These are phyloP conservation scores for Ophiobolus disseminans DNA, from an alignment of 2,329 filamentous ascomycete species.

Conservation along the genomic window DNA sequence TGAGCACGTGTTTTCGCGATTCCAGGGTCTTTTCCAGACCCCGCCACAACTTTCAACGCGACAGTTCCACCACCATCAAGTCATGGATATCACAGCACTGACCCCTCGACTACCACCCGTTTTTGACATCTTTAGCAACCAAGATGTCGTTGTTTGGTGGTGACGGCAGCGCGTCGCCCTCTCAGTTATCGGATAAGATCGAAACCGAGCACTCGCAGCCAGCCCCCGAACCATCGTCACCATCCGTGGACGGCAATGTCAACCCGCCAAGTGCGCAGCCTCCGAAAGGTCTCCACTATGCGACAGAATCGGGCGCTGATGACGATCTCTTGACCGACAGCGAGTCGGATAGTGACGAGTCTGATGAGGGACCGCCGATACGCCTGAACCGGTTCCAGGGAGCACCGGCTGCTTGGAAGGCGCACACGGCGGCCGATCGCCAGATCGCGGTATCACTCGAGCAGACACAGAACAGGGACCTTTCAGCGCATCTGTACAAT, in stretches of 20 bases:
- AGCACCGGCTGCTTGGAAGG: constrained; percentile 69
- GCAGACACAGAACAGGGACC: constrained; percentile 68
- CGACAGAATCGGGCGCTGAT: constrained; percentile 8
- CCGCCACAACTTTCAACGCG: constrained; percentile 13
- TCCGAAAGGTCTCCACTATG: background rate
- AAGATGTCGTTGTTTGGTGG: constrained; percentile 50
- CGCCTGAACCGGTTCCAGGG: constrained; percentile 77
- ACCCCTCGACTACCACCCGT: constrained; percentile 4
- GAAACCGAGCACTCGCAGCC: constrained; percentile 13
- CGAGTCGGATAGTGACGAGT: constrained; percentile 21
- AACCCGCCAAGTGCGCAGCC: constrained; percentile 22
- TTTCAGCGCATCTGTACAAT: constrained; percentile 81
- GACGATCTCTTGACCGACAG: constrained; percentile 15
- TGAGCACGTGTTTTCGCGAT: constrained; percentile 23
- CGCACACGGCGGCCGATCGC: constrained; percentile 68
- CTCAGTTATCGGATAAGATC: constrained; percentile 19
- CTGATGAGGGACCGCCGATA: constrained; percentile 11
- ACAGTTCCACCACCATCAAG: constrained; percentile 5
- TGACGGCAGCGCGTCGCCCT: constrained; percentile 24
- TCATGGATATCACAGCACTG: constrained; percentile 5
- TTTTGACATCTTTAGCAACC: constrained; percentile 27
- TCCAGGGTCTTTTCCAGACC: constrained; percentile 10
- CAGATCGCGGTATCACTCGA: constrained; percentile 69
- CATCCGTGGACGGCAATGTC: constrained; percentile 7
- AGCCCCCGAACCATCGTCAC: constrained; percentile 10